Base-by-base conservation (phyloP, 2,329 filamentous ascomycete genomes). In the Canariomyces notabilis region DNA sequence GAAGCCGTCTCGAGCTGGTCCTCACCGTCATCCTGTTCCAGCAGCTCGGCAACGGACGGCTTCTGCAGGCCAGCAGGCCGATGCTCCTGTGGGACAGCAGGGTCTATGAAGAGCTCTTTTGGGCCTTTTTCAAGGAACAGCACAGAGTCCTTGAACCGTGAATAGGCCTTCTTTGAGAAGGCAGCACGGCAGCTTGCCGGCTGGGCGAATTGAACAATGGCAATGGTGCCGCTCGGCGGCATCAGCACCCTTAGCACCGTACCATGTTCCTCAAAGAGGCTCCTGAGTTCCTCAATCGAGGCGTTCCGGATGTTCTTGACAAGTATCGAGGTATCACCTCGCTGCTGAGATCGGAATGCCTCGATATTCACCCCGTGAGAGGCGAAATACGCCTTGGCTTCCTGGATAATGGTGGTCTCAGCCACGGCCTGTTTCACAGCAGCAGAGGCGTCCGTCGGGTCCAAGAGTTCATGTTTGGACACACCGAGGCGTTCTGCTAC, bases 401-500 rank as follows among this genome's bases (percentile, higher is more conserved):
- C 93, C 68, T 95, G 89, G 48, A 98, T 97, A 57, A 95, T 80
- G 53, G 93, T 86, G 18, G 91, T 97, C 73, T 98, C 93, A 35
- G 91, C 93, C 65, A 96, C 86, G 8, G 93, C 93, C 72, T 97
- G 93, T 72, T 94, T 96, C 47, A 98, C 87, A 36, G 88, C 91
- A 49, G 91, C 89, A 67, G 96, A 89, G 46, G 91, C 83, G 49
- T 88, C 95, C 4, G 91, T 95, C n/a, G 91, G 93, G 67, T 98
- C 91, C 37, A 98, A 75, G 47, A 98, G 70, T 59, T 95, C 89
- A 9, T 89, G 83, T 71, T 98, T 98, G 45, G 86, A 85, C 47
- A 98, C 80, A 37, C 91, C 90, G 47, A 98, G 75, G 44, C 90
- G 85, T 61, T 84, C 81, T 38, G 93, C 89, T 51, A 95, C 81